Evolutionary conservation across 1,139 yeast species (phyloP), one percentile per base, ranked within the genome.

Genomic region (Protomyces inundatus): DNA sequence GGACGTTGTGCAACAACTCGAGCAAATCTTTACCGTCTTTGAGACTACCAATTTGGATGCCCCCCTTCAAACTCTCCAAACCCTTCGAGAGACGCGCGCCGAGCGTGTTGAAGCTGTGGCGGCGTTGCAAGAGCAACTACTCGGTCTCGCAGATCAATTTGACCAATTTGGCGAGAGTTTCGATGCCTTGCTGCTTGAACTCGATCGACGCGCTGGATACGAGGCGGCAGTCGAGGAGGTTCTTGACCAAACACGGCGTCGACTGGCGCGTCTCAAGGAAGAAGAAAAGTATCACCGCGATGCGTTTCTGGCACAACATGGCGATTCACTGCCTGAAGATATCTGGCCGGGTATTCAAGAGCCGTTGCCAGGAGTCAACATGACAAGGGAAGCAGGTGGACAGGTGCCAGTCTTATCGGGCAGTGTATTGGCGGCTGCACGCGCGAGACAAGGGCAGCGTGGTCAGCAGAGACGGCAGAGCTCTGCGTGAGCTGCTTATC

Each of bases 311-410:
- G 48, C 35, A 0, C 45, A 40, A 6, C 58, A 54, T 30, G 64
- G 64, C 7, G 59, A 23, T 14, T 40, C 54, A 12, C 36, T 60
- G 35, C 64, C 64, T 12, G 64, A 55, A 30, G 64, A 54, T 32
- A 46, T 60, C 4, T 60, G 64, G 64, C 37, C 6, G 3, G 64
- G 64, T 4, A 48, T 60, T 34, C 30, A 51, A 4, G 58, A 60
- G 6, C 34, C 33, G 14, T 54, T 54, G 0, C 40, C 36, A 6
- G 39, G 54, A 4, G 6, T 10, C 7, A 10, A 6, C 6, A n/a
- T 50, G 23, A 36, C 12, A 36, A 14, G 16, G 48, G 30, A 16
- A n/a, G 48, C 4, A 3, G 30, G 23, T 10, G 14, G 14, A 14
- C 12, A n/a, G 4, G 14, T 14, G 42, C 48, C 48, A 14, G 48